These are phyloP conservation scores for Termitomyces heimii DNA, from an alignment of 768 basidiomycete genomes.

Conservation along the genomic window DNA sequence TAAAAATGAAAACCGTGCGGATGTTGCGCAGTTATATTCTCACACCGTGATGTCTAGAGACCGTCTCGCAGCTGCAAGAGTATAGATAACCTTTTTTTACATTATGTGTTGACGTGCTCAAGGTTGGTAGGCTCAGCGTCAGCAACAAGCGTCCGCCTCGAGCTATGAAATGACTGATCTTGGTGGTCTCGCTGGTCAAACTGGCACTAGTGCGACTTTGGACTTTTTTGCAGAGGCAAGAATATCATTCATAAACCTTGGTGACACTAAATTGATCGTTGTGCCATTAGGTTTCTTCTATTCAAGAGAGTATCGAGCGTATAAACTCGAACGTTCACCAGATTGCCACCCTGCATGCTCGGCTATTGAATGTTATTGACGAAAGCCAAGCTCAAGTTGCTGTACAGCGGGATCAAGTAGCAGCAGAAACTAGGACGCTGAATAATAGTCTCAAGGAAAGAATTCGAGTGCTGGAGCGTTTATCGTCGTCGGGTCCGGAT, in stretches of 20 bases:
- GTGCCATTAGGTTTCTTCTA: slow-evolving; percentile 28
- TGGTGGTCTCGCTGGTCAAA: background rate
- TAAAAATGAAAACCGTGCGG: background rate
- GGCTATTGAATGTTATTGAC: slow-evolving; percentile 29
- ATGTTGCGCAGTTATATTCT: slow-evolving; percentile 3
- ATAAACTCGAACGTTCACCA: slow-evolving; percentile 31
- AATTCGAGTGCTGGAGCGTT: slow-evolving; percentile 47
- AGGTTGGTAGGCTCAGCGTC: slow-evolving; percentile 24
- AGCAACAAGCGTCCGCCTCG: slow-evolving; percentile 17
- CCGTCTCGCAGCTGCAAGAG: slow-evolving; percentile 32
- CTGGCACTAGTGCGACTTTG: slow-evolving; percentile 14
- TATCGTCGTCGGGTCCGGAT: slow-evolving; percentile 22
- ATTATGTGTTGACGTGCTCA: background rate
- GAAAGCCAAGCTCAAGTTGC: slow-evolving; percentile 21
- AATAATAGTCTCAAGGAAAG: slow-evolving; percentile 52
- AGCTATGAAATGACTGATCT: slow-evolving; percentile 26
- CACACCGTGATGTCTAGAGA: slow-evolving; percentile 26
- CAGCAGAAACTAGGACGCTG: slow-evolving; percentile 53
- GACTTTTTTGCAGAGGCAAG: slow-evolving; percentile 32
- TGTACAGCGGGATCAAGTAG: slow-evolving; percentile 49
- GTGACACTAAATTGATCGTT: background rate
- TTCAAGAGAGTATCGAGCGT: slow-evolving; percentile 35
- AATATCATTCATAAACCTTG: background rate
- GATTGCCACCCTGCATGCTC: slow-evolving; percentile 31
- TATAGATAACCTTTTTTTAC: slow-evolving; percentile 11